Evolutionary conservation across 2,329 filamentous ascomycete genomes (phyloP).

Genomic region (Xenoacremonium recifei): DNA sequence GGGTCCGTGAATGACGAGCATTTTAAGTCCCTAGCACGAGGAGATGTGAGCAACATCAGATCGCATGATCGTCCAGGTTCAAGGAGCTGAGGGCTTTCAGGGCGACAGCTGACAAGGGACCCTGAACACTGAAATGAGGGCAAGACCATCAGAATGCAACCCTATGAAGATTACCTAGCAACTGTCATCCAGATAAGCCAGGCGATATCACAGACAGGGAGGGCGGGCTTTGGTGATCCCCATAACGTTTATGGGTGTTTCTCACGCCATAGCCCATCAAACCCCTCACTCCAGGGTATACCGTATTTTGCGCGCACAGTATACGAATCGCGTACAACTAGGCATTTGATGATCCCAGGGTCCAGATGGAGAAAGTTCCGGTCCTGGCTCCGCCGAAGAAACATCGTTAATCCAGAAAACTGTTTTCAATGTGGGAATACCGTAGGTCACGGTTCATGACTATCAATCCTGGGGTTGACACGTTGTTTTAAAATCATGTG

Average conservation of each 20-base stretch:
- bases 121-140: conserved; percentile 17
- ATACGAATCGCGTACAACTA: not conserved
- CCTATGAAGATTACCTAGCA: conserved; percentile 10
- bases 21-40: conserved; percentile 1
- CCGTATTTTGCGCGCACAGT: too few relatives aligned
- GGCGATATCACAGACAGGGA: too few relatives aligned
- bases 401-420: conserved; percentile 11
- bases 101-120: conserved; percentile 20
- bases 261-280: too few relatives aligned
- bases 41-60: conserved; percentile 1
- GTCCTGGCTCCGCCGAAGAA: conserved; percentile 15
- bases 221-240: too few relatives aligned
- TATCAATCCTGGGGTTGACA: too few relatives aligned
- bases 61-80: conserved; percentile 10
- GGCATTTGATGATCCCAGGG: too few relatives aligned
- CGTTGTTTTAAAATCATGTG: too few relatives aligned
- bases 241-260: too few relatives aligned
- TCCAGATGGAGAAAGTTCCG: conserved; percentile 12
- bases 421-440: conserved; percentile 10
- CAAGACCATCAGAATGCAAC: conserved; percentile 15
- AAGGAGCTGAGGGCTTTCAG: conserved; percentile 14
- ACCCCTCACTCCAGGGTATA: too few relatives aligned
- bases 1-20: conserved; percentile 1
- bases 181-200: not conserved
- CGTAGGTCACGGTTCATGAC: too few relatives aligned